phyloP scores from a whole-genome alignment of 2,329 filamentous ascomycete genomes.

The Waltergamsia citrina region DNA sequence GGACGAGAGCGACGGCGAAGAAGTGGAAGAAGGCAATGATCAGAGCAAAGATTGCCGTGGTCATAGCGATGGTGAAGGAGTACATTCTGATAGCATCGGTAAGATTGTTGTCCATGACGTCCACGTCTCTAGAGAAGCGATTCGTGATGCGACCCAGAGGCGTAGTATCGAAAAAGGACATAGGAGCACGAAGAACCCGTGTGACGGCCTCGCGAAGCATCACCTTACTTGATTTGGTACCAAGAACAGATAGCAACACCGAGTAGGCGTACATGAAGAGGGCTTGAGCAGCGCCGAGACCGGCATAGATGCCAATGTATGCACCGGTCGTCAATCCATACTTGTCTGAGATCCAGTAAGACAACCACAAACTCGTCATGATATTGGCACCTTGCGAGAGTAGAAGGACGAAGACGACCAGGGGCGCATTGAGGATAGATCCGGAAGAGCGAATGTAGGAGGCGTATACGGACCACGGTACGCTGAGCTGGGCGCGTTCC shows the following conservation, averaged over 20 bases:
- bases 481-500: slow-evolving; percentile 63
- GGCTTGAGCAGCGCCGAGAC: slow-evolving; percentile 61
- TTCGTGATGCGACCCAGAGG: slow-evolving; percentile 93
- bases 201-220: slow-evolving; percentile 76
- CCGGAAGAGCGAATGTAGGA: slow-evolving; percentile 72
- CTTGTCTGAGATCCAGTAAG: slow-evolving; percentile 81
- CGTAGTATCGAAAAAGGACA: slow-evolving; percentile 96
- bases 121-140: slow-evolving; percentile 89
- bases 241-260: slow-evolving; percentile 64
- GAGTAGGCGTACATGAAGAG: slow-evolving; percentile 74
- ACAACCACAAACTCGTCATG: slow-evolving; percentile 81
- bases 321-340: slow-evolving; percentile 56
- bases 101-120: slow-evolving; percentile 91
- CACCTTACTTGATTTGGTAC: slow-evolving; percentile 71
- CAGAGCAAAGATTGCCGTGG: slow-evolving; percentile 73
- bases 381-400: slow-evolving; percentile 79
- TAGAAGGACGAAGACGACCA: slow-evolving; percentile 54
- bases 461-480: slow-evolving; percentile 71
- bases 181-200: slow-evolving; percentile 62
- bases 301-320: slow-evolving; percentile 68
- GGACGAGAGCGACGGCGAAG: slow-evolving; percentile 55
- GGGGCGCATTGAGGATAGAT: slow-evolving; percentile 55
- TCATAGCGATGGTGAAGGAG: slow-evolving; percentile 74
- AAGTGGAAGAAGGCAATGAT: slow-evolving; percentile 96
- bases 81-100: slow-evolving; percentile 90